A percentile compares a stretch with the other conserved stretches of the same genome.
These are phyloP conservation scores for Camellia granthamiana DNA, from an alignment of 148 eudicot genomes.

Conservation along the genomic window DNA sequence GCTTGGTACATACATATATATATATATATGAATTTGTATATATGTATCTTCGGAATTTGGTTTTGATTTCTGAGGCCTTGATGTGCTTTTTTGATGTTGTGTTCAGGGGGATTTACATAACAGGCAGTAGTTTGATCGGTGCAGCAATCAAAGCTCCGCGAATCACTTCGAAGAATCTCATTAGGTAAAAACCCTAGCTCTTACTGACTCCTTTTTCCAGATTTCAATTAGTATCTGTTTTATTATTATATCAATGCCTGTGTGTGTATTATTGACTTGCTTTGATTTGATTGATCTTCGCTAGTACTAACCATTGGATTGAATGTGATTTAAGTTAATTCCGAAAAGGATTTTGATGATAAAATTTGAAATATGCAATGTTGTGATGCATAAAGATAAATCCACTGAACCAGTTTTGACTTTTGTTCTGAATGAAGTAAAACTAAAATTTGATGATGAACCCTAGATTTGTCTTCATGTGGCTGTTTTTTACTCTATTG, in stretches of 20 bases:
- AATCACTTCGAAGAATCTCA: slow-evolving; percentile 93
- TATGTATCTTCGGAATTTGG: not conserved
- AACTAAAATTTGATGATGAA: not conserved
- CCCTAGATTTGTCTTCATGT: no score
- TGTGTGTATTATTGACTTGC: not conserved
- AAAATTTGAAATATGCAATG: not conserved
- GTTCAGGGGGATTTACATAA: slow-evolving; percentile 86
- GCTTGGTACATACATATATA: slow-evolving; percentile 54
- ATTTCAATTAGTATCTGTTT: not conserved
- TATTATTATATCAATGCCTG: not conserved
- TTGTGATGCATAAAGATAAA: not conserved
- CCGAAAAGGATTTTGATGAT: not conserved
- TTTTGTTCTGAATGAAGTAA: not conserved
- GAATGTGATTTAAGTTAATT: not conserved
- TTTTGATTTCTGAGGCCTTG: not conserved
- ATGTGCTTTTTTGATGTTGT: not conserved
- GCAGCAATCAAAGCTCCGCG: slow-evolving; percentile 98
- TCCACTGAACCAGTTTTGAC: not conserved
- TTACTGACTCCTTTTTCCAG: not conserved
- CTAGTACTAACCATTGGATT: not conserved
- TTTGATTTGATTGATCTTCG: slow-evolving; percentile 1
- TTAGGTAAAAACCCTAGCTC: slow-evolving; percentile 46
- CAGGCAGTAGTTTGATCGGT: slow-evolving; percentile 99
- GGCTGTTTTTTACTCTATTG: no score
- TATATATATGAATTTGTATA: not conserved